Evolutionary conservation across 306 rosid species (phyloP).

Genomic region (Abrus pulchellus): DNA sequence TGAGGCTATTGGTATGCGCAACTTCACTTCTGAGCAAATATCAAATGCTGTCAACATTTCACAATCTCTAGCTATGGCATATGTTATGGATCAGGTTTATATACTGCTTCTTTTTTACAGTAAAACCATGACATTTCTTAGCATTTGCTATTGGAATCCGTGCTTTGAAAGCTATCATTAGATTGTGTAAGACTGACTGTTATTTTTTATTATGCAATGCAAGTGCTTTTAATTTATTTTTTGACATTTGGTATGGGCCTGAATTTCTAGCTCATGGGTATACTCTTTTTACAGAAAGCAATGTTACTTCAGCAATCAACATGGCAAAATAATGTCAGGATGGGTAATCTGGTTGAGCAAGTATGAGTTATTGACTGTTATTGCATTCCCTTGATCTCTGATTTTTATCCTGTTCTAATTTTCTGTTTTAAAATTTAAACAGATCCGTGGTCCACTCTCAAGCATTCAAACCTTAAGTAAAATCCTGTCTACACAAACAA

Average conservation of each 20-base stretch:
- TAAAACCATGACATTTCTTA: neutral
- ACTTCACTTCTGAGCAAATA: constrained; percentile 72
- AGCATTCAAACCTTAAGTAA: constrained; percentile 88
- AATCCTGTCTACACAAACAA: constrained; percentile 81
- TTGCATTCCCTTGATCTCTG: constrained; percentile 11
- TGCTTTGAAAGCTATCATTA: constrained; percentile 39
- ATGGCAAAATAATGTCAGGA: constrained; percentile 92
- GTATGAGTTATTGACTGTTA: constrained; percentile 52
- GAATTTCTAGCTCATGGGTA: constrained; percentile 40
- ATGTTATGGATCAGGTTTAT: constrained; percentile 98
- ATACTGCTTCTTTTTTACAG: neutral
- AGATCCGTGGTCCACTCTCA: constrained; percentile 97
- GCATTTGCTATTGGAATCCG: constrained; percentile 27
- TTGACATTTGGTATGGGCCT: constrained; percentile 24
- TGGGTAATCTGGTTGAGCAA: constrained; percentile 86
- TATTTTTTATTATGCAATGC: constrained; percentile 23
- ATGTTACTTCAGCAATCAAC: constrained; percentile 91
- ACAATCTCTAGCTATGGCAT: constrained; percentile 86
- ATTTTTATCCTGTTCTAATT: constrained; percentile 42
- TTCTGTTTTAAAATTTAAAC: constrained; percentile 42
- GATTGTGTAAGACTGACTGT: constrained; percentile 13
- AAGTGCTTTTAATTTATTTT: constrained; percentile 37
- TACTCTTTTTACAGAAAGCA: constrained; percentile 74
- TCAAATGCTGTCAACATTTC: constrained; percentile 82
- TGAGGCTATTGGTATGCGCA: constrained; percentile 53